phyloP scores from a whole-genome alignment of 805 yeast species.

The Isabelozyma pseudorhagii region DNA sequence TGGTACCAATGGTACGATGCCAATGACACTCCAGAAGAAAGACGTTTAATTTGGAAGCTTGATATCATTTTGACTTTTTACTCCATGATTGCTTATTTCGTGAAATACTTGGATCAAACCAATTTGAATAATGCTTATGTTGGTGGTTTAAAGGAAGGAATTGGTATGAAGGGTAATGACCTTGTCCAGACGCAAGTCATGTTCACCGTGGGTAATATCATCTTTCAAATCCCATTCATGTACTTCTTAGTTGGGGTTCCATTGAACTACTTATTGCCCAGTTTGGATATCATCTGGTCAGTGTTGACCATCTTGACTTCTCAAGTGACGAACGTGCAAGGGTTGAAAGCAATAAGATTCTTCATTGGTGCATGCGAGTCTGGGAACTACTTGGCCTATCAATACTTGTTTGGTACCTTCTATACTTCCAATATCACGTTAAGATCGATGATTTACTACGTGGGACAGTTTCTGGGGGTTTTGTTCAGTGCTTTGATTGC shows the following conservation, averaged over 20 bases:
- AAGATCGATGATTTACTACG: conserved; percentile 39
- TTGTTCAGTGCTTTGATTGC: conserved; percentile 63
- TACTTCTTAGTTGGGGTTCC: conserved; percentile 55
- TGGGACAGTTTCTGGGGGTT: conserved; percentile 61
- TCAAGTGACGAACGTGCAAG: conserved; percentile 45
- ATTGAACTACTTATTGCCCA: conserved; percentile 49
- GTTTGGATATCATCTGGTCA: conserved; percentile 66
- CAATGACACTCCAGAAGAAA: conserved; percentile 40
- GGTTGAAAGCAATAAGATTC: conserved; percentile 61
- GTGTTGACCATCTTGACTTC: conserved; percentile 58
- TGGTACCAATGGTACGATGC: conserved; percentile 59
- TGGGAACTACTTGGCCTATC: conserved; percentile 41
- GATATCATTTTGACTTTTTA: conserved; percentile 31
- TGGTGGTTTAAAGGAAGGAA: conserved; percentile 56
- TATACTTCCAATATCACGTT: neutral
- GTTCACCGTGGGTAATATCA: conserved; percentile 55
- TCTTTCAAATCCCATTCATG: conserved; percentile 63
- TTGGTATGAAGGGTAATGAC: conserved; percentile 60
- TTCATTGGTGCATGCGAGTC: conserved; percentile 70
- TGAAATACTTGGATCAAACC: conserved; percentile 59
- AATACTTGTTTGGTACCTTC: conserved; percentile 46
- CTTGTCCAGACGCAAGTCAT: conserved; percentile 56
- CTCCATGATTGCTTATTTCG: conserved; percentile 52
- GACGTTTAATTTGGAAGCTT: conserved; percentile 25
- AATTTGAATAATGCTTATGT: conserved; percentile 66